Percentiles rank a stretch among this genome's conserved stretches.
Conservation (phyloP, 495 filamentous ascomycete species). For the Aspergillus hancockii region DNA sequence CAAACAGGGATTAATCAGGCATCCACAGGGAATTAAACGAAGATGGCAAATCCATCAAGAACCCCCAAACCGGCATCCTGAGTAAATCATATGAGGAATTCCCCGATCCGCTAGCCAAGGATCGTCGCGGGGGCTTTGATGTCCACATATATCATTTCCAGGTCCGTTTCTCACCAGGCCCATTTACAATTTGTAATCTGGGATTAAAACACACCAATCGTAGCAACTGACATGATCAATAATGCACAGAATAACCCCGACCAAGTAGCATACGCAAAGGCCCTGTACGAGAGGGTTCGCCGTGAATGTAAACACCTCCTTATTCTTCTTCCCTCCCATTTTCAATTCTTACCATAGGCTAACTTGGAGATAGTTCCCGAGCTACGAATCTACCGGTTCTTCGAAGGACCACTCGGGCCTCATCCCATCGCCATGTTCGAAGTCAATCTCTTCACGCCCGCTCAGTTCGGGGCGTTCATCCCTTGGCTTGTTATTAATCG, state of each 20-base stretch:
- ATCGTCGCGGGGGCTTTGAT: conserved; percentile 63
- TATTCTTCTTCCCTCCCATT: background rate
- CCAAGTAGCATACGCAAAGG: conserved; percentile 65
- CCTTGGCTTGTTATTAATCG: conserved; percentile 83
- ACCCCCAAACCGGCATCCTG: conserved; percentile 54
- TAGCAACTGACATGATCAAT: background rate
- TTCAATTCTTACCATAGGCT: too few relatives aligned
- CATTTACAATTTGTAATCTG: background rate
- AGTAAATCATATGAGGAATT: conserved; percentile 69
- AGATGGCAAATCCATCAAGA: conserved; percentile 68
- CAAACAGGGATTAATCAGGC: background rate
- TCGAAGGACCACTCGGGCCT: conserved; percentile 75
- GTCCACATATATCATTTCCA: conserved; percentile 79
- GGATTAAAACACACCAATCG: background rate
- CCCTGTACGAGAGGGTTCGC: conserved; percentile 76
- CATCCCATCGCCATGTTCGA: conserved; percentile 89
- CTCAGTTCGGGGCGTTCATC: conserved; percentile 85
- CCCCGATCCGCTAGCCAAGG: conserved; percentile 62
- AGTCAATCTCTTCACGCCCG: conserved; percentile 82
- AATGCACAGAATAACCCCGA: conserved; percentile 52
- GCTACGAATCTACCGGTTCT: conserved; percentile 77
- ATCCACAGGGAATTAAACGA: conserved; percentile 44
- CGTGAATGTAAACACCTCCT: conserved; percentile 65
- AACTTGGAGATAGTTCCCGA: conserved; percentile 64
- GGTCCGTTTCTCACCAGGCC: conserved; percentile 23